These are phyloP conservation scores for Beauveria medogensis DNA, from an alignment of 2,329 filamentous ascomycete species.

Conservation along the genomic window DNA sequence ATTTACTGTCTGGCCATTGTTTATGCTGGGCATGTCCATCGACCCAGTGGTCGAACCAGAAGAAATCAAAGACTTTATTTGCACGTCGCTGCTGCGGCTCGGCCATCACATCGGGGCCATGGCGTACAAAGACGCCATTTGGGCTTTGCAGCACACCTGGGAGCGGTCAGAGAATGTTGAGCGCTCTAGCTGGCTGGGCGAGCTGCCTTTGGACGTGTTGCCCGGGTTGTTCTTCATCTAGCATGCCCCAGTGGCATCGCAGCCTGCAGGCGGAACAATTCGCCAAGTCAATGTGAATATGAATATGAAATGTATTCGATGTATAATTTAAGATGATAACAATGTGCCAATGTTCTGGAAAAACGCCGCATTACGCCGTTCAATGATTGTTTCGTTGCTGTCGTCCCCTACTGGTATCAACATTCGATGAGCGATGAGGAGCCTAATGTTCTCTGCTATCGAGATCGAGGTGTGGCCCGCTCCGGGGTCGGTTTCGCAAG, in stretches of 20 bases:
- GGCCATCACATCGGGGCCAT: slow-evolving; percentile 6
- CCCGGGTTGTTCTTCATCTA: slow-evolving; percentile 8
- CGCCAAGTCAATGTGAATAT: background rate
- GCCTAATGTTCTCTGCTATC: background rate
- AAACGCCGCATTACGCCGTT: slow-evolving; percentile 6
- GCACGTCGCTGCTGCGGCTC: slow-evolving; percentile 2
- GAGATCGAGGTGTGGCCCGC: background rate
- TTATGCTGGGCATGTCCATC: slow-evolving; percentile 8
- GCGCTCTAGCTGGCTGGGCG: background rate
- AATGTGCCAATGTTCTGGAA: background rate
- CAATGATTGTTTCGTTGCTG: slow-evolving; percentile 4
- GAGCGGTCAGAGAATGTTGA: background rate
- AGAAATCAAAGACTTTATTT: background rate
- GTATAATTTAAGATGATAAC: background rate
- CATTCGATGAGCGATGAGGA: background rate
- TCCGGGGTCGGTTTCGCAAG: background rate
- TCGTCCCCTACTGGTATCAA: background rate
- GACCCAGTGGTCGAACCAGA: background rate
- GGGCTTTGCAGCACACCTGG: slow-evolving; percentile 5
- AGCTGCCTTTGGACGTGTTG: slow-evolving; percentile 4
- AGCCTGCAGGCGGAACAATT: background rate
- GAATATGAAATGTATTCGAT: background rate
- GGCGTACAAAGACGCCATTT: slow-evolving; percentile 4
- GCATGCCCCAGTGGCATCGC: background rate
- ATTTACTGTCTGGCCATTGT: slow-evolving; percentile 11